These are phyloP conservation scores for Actinomucor elegans DNA, from an alignment of 371 early-diverging fungal species.

Conservation along the genomic window DNA sequence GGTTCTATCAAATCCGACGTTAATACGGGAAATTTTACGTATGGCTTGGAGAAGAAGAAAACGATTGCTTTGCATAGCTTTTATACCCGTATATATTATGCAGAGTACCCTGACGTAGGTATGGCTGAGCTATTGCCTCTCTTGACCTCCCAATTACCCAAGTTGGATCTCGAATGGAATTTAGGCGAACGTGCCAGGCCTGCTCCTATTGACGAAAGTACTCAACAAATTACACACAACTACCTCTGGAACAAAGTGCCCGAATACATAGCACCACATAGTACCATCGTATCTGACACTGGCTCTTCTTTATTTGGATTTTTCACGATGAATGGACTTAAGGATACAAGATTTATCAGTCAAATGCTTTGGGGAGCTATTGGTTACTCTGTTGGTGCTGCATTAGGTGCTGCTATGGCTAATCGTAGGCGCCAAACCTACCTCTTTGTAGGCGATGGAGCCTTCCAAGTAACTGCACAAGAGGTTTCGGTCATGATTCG, in stretches of 20 bases:
- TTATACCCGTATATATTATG: constrained; percentile 30
- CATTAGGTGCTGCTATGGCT: constrained; percentile 38
- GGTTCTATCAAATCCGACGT: constrained; percentile 51
- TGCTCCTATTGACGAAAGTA: constrained; percentile 13
- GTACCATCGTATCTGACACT: constrained; percentile 49
- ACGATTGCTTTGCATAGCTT: constrained; percentile 41
- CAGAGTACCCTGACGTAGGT: constrained; percentile 39
- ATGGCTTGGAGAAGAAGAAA: constrained; percentile 25
- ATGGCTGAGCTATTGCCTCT: constrained; percentile 37
- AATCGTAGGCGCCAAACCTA: constrained; percentile 27
- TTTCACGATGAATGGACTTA: constrained; percentile 35
- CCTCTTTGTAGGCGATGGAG: constrained; percentile 56
- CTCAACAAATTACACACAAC: constrained; percentile 32
- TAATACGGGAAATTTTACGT: constrained; percentile 53
- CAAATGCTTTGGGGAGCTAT: constrained; percentile 50
- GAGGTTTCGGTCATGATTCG: constrained; percentile 52
- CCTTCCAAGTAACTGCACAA: constrained; percentile 50
- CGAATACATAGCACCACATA: constrained; percentile 28
- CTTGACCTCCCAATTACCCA: constrained; percentile 27
- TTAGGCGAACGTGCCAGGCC: constrained; percentile 22
- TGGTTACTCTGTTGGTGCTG: constrained; percentile 42
- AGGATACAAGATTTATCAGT: constrained; percentile 30
- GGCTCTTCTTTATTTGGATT: constrained; percentile 51
- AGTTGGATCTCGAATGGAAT: constrained; percentile 6
- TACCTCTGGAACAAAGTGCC: constrained; percentile 46